These are phyloP conservation scores for Ophiobolus disseminans DNA, from an alignment of 2,329 filamentous ascomycete species.

Conservation along the genomic window DNA sequence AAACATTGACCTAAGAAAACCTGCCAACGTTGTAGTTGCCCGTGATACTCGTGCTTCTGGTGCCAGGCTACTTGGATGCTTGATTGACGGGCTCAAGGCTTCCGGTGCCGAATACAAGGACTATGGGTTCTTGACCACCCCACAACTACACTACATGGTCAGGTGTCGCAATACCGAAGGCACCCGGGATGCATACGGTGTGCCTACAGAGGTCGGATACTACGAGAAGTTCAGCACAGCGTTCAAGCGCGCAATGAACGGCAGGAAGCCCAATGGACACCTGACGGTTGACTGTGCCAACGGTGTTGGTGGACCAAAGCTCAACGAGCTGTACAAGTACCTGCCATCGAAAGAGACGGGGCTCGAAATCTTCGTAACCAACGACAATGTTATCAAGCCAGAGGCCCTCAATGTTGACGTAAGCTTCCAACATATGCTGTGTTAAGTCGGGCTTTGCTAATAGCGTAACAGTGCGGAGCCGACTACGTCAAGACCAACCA, in stretches of 20 bases:
- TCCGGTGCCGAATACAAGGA: conserved; percentile 78
- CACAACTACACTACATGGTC: conserved; percentile 96
- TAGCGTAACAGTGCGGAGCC: conserved; percentile 74
- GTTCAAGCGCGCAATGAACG: conserved; percentile 82
- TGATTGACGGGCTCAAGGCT: conserved; percentile 80
- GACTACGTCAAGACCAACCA: conserved; percentile 98
- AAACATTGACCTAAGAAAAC: conserved; percentile 70
- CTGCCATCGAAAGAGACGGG: conserved; percentile 71
- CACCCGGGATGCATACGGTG: conserved; percentile 85
- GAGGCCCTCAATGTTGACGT: conserved; percentile 89
- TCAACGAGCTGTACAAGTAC: conserved; percentile 84
- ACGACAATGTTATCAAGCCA: conserved; percentile 90
- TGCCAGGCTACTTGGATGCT: conserved; percentile 77
- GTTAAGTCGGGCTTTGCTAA: conserved; percentile 14
- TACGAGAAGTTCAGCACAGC: conserved; percentile 89
- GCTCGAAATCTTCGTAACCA: conserved; percentile 84
- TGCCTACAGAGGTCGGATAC: conserved; percentile 88
- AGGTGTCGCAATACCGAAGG: conserved; percentile 93
- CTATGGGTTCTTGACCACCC: conserved; percentile 91
- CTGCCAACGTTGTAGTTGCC: conserved; percentile 85
- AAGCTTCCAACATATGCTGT: conserved; percentile 40
- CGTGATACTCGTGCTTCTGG: conserved; percentile 94
- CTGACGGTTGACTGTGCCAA: conserved; percentile 95
- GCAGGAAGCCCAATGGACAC: conserved; percentile 71
- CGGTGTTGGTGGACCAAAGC: conserved; percentile 91